Evolutionary conservation across 192 early-diverging fungal species (phyloP), one percentile per base, ranked within the genome.

Genomic region (Podochytrium sp.): DNA sequence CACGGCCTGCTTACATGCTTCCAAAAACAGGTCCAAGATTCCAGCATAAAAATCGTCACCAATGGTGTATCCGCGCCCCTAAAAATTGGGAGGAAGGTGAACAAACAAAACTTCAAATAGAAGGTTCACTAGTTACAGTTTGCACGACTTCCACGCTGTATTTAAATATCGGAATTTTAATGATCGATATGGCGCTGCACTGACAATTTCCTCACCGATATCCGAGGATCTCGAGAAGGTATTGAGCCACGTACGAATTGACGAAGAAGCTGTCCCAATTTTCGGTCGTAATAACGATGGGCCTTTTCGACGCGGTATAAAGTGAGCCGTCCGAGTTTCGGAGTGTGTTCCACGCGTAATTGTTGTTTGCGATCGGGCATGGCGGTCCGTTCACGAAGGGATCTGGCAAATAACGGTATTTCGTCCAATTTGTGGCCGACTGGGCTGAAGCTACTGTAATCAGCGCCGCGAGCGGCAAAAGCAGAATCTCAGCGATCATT

Each of bases 201-300:
- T n/a, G n/a, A n/a, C n/a, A n/a, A n/a, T n/a, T n/a, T 29, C 14
- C 33, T 34, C 30, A 66, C 64, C 47, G 47, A 41, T 69, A 69
- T 12, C 66, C 66, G 50, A 69, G 52, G 12, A 40, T 34, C 34
- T 69, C 66, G 7, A 69, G 66, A 18, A 69, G 35, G 55, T 69
- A 69, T 29, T 69, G 66, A 34, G 34, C 29, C 1, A 69, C 29
- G 51, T 55, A 55, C 25, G 66, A 18, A 51, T 69, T 69, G 12
- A 69, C 10, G 1, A 37, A 51, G 35, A 33, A 69, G 20, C 37
- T 41, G 38, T 69, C 66, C 66, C 66, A 69, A 18, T 6, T 29
- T 37, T 69, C 27, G 12, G 38, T 29, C 30, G 32, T 51, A 10
- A 69, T 20, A 34, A 51, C 38, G 14, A 69, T 55, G 3, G 66